Percentiles rank a stretch among this genome's conserved stretches.
Conservation (phyloP, 306 rosid genomes). For the Fragaria vesca region DNA sequence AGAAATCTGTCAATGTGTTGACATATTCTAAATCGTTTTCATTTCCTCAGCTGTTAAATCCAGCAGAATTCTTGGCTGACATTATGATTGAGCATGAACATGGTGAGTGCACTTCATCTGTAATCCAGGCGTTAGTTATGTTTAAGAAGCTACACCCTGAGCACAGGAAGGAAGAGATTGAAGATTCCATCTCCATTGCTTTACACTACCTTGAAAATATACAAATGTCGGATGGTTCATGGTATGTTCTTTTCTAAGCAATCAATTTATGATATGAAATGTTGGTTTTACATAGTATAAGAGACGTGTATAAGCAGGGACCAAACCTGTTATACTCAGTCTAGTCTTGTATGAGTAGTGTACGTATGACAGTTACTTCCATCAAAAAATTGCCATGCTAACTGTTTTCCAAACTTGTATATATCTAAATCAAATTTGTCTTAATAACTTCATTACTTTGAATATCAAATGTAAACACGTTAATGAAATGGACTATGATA, state of each 20-base stretch:
- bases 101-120: constrained; percentile 11
- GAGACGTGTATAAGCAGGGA: too few species aligned
- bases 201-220: neutral
- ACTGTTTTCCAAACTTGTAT: constrained; percentile 37
- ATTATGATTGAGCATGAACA: constrained; percentile 18
- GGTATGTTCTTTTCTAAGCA: neutral
- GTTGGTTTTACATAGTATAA: constrained; percentile 30
- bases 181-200: neutral
- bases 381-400: too few species aligned
- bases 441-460: too few species aligned
- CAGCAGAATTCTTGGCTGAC: constrained; percentile 5
- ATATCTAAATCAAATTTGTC: too few species aligned
- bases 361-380: too few species aligned
- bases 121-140: neutral
- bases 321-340: too few species aligned
- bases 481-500: too few species aligned
- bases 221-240: constrained; percentile 17
- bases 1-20: neutral
- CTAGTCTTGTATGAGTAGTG: too few species aligned
- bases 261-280: neutral
- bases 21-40: neutral
- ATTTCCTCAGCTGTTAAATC: constrained; percentile 3
- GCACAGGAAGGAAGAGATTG: constrained; percentile 12
- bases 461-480: too few species aligned
- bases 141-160: constrained; percentile 6